phyloP scores from a whole-genome alignment of 345 rosid genomes.

The Euphorbia tirucalli region DNA sequence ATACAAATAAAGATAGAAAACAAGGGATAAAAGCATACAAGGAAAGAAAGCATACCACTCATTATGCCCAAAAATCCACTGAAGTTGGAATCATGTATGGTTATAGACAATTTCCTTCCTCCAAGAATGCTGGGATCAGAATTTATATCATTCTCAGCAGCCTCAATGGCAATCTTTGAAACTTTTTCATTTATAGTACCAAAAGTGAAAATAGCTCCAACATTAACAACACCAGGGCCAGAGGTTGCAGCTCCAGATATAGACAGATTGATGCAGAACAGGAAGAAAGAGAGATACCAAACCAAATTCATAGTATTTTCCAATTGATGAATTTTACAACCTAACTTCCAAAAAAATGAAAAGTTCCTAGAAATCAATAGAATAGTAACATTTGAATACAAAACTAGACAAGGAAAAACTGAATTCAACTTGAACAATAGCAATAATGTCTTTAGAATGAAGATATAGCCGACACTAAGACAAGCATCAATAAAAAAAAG shows the following conservation, averaged over 20 bases:
- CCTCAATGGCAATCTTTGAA: conserved; percentile 59
- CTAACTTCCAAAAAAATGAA: conserved; percentile 25
- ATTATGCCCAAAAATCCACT: conserved; percentile 54
- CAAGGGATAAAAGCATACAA: background rate
- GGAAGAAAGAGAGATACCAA: conserved; percentile 35
- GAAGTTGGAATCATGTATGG: conserved; percentile 53
- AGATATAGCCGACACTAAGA: background rate
- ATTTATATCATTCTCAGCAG: conserved; percentile 73
- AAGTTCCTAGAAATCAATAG: background rate
- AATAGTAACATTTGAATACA: background rate
- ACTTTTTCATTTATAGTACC: conserved; percentile 49
- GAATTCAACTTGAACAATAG: background rate
- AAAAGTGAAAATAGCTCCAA: conserved; percentile 68
- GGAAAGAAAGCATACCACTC: conserved; percentile 24
- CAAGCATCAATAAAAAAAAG: background rate
- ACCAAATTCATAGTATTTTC: conserved; percentile 43
- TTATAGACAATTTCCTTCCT: conserved; percentile 50
- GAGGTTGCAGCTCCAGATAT: conserved; percentile 35
- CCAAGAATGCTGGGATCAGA: conserved; percentile 63
- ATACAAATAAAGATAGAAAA: too few species aligned
- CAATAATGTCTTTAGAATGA: background rate
- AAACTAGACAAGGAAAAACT: background rate
- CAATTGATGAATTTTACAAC: conserved; percentile 28
- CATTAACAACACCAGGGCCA: conserved; percentile 40
- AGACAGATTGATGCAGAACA: conserved; percentile 33